These are phyloP conservation scores for Phoenix roebelenii DNA, from an alignment of 176 grass and related monocot genomes.

Conservation along the genomic window DNA sequence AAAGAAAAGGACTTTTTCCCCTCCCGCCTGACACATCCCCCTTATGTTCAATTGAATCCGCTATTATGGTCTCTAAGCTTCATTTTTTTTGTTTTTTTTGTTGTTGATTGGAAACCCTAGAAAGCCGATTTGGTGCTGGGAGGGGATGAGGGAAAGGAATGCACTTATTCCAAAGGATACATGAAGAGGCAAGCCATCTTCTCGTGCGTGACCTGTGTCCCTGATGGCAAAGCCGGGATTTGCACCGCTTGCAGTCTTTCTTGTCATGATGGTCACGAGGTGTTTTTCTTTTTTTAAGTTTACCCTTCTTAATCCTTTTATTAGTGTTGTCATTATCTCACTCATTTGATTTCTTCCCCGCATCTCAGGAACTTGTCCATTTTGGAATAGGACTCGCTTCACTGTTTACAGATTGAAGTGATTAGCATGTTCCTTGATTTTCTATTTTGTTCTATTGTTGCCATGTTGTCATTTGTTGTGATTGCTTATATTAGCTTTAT, in stretches of 20 bases:
- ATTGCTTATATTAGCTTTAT: too few species aligned
- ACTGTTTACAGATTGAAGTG: too few species aligned
- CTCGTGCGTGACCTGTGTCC: slow-evolving; percentile 92
- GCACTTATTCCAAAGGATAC: slow-evolving; percentile 79
- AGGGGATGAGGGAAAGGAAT: slow-evolving; percentile 90
- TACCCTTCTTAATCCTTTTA: not conserved
- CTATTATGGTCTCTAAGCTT: not conserved
- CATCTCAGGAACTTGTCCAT: too few species aligned
- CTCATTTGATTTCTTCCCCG: not conserved
- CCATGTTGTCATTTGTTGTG: too few species aligned
- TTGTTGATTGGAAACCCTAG: slow-evolving; percentile 30
- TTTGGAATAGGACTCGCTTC: too few species aligned
- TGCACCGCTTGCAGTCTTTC: slow-evolving; percentile 87
- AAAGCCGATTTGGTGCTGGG: slow-evolving; percentile 90
- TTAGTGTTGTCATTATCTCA: not conserved
- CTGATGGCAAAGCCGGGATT: slow-evolving; percentile 57
- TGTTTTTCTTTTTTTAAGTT: slow-evolving; percentile 1
- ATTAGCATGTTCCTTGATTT: too few species aligned
- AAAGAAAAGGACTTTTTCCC: not conserved
- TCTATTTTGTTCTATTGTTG: too few species aligned
- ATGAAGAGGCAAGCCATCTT: slow-evolving; percentile 97
- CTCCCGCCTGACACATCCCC: too few species aligned
- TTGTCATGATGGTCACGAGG: slow-evolving; percentile 98
- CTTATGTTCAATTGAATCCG: too few species aligned
- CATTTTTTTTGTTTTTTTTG: not conserved